A percentile compares a stretch with the other conserved stretches of the same genome.
Conservation (phyloP, 441 rosid species). For the Lepidium campestre region DNA sequence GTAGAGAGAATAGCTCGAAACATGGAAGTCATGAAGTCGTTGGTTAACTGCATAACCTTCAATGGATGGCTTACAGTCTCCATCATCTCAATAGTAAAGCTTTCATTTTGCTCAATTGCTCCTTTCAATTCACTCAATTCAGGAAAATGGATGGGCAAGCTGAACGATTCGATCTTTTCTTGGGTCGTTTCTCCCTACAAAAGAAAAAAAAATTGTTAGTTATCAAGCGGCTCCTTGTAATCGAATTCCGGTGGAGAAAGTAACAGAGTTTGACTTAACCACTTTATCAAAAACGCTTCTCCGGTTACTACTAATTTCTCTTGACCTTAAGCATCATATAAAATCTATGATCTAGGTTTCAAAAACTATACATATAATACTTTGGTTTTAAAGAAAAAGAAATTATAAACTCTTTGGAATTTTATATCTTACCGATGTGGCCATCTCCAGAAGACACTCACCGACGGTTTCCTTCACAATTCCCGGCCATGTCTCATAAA, state of each 20-base stretch:
- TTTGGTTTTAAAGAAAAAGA: too few relatives aligned
- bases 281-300: too few relatives aligned
- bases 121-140: neutral
- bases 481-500: neutral
- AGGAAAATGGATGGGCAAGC: neutral
- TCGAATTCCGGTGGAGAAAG: too few relatives aligned
- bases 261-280: too few relatives aligned
- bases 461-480: slow-evolving; percentile 5
- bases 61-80: neutral
- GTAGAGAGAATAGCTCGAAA: neutral
- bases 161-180: neutral
- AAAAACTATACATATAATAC: too few relatives aligned
- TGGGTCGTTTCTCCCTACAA: neutral
- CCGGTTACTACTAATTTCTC: neutral
- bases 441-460: slow-evolving; percentile 31
- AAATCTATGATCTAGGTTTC: neutral
- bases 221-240: neutral
- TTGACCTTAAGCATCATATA: neutral
- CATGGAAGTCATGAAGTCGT: neutral
- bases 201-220: neutral
- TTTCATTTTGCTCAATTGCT: neutral
- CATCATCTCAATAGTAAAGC: slow-evolving; percentile 4
- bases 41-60: neutral
- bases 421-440: neutral
- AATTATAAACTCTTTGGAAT: neutral